Evolutionary conservation across 2,329 filamentous ascomycete species (phyloP), one percentile per base, ranked within the genome.

Genomic region (Ophiostoma australiae): DNA sequence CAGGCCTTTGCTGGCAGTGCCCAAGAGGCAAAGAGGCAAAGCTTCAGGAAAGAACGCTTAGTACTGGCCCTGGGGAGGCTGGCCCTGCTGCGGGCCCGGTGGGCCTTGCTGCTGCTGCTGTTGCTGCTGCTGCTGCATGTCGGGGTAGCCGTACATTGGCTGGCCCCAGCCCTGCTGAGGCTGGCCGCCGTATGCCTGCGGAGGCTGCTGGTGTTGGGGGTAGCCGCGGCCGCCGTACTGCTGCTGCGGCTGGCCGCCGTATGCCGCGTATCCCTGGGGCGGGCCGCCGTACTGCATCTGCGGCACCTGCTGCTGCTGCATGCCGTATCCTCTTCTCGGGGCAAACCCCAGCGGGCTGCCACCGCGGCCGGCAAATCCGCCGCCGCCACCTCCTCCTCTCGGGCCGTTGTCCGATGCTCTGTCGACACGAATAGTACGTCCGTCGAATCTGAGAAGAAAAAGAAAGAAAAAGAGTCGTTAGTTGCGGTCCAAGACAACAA

Each of bases 381-480:
- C 39, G 13, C 11, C 39, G 39, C 39, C 27, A 39, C 37, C 44
- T n/a, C 44, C 44, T n/a, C 44, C 86, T 71, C 88, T 86, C 67
- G 88, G 84, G 67, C 88, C 87, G 75, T 89, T 90, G 81, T 97
- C 94, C 72, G 93, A 94, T 73, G 94, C 95, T 81, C 94, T 97
- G 83, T 98, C 94, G 75, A 99, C 94, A 76, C 94, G 93, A 80
- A 99, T 97, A 75, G 88, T 89, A 76, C 94, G 92, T 75, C 94
- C 94, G 81, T 98, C 94, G 70, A 70, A 68, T 8, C 48, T 73
- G 70, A 70, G 74, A 75, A 76, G 73, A 55, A 44, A 48, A 33
- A 63, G 44, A 27, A 55, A 55, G n/a, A 27, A 55, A 8, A 58
- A 15, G 41, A 33, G 10, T 31, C 37, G 70, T 41, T 27, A 48